Conservation (phyloP, 768 basidiomycete species). For the Macrolepiota dolichaula region DNA sequence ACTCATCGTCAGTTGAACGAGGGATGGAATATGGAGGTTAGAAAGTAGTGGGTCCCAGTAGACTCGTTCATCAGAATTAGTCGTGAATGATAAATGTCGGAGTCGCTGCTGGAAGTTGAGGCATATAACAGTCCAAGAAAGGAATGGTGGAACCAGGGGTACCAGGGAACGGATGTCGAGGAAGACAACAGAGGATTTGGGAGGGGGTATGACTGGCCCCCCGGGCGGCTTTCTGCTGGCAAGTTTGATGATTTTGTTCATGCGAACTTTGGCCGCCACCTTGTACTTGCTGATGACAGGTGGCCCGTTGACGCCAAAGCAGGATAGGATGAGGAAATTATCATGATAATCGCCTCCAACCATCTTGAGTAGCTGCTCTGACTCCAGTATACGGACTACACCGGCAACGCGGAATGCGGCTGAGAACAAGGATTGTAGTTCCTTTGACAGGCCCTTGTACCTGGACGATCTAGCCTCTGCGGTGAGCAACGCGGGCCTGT, state of each 20-base stretch:
- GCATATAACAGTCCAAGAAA: slow-evolving; percentile 8
- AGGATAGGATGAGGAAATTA: slow-evolving; percentile 1
- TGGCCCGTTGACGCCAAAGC: slow-evolving; percentile 7
- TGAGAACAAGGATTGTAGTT: slow-evolving; percentile 6
- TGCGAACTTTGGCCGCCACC: slow-evolving; percentile 10
- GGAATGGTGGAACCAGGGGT: slow-evolving; percentile 9
- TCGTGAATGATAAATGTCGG: slow-evolving; percentile 10
- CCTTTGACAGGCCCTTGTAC: slow-evolving; percentile 10
- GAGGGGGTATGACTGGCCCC: not conserved
- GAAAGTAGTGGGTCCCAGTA: slow-evolving; percentile 10
- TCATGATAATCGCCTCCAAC: slow-evolving; percentile 4
- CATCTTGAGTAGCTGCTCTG: slow-evolving; percentile 8
- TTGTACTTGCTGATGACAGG: slow-evolving; percentile 10
- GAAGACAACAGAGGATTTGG: slow-evolving; percentile 3
- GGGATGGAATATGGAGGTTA: slow-evolving; percentile 6
- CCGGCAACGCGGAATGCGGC: slow-evolving; percentile 10
- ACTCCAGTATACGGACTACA: slow-evolving; percentile 10
- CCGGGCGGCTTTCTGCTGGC: slow-evolving; percentile 1
- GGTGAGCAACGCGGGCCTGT: slow-evolving; percentile 4
- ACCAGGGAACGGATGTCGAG: slow-evolving; percentile 7
- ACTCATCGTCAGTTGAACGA: slow-evolving; percentile 4
- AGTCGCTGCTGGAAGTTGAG: slow-evolving; percentile 5
- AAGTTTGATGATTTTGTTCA: slow-evolving; percentile 5
- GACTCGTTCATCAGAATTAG: slow-evolving; percentile 1
- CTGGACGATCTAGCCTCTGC: slow-evolving; percentile 9